Conservation (phyloP, 306 rosid species). For the Sechiopsis laciniata region DNA sequence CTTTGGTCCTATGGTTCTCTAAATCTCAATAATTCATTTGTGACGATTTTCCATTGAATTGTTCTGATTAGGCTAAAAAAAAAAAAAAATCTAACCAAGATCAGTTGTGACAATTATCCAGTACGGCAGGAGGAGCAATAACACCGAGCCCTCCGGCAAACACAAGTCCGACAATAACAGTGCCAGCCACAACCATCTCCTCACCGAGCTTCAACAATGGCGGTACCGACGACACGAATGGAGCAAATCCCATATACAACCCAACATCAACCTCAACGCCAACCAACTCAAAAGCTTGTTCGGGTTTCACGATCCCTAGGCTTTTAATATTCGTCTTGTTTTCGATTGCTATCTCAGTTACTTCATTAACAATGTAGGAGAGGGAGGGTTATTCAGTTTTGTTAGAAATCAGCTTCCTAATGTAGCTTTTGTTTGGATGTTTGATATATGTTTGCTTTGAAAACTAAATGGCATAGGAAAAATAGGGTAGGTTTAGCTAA, state of each 20-base stretch:
- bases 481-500: background rate
- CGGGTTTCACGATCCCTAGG: background rate
- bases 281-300: slow-evolving; percentile 27
- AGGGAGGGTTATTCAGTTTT: slow-evolving; percentile 54
- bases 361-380: slow-evolving; percentile 17
- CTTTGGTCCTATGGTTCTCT: background rate
- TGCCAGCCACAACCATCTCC: slow-evolving; percentile 30
- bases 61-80: background rate
- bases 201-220: slow-evolving; percentile 36
- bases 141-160: slow-evolving; percentile 40
- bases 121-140: slow-evolving; percentile 69
- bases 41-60: background rate
- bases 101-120: slow-evolving; percentile 26
- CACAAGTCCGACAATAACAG: slow-evolving; percentile 33
- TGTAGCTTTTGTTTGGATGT: slow-evolving; percentile 18
- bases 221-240: slow-evolving; percentile 21
- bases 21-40: background rate
- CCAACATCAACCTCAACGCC: slow-evolving; percentile 27
- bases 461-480: slow-evolving; percentile 11
- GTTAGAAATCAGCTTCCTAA: slow-evolving; percentile 35
- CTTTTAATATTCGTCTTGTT: slow-evolving; percentile 24
- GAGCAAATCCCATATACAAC: slow-evolving; percentile 40
- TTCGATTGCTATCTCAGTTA: slow-evolving; percentile 27
- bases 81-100: background rate
- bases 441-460: background rate